A percentile compares a stretch with the other conserved stretches of the same genome.
These are phyloP conservation scores for Cyberlindnera xylosilytica DNA, from an alignment of 805 yeast genomes.

Conservation along the genomic window DNA sequence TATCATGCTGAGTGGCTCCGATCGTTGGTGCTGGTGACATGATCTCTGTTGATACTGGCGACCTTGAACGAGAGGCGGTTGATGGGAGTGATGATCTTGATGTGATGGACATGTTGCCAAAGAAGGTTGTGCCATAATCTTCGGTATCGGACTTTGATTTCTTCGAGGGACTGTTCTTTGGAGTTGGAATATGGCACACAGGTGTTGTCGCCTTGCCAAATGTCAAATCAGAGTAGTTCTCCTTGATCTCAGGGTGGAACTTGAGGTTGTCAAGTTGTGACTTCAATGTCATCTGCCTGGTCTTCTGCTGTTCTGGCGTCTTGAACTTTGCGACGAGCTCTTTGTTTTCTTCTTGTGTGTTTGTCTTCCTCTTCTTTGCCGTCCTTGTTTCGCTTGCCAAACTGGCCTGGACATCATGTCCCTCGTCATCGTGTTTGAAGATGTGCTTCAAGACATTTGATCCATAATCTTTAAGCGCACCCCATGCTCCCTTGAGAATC, in stretches of 20 bases:
- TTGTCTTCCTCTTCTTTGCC: neutral
- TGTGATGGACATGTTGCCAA: constrained; percentile 2
- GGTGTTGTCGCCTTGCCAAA: neutral
- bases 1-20: neutral
- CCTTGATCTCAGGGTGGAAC: constrained; percentile 13
- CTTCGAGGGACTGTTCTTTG: constrained; percentile 4
- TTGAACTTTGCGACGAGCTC: neutral
- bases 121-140: constrained; percentile 38
- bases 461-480: neutral
- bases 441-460: neutral
- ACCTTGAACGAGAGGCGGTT: neutral
- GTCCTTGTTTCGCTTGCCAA: neutral
- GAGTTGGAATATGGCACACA: neutral
- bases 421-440: neutral
- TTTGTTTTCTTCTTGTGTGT: neutral
- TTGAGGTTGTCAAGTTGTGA: constrained; percentile 3
- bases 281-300: constrained; percentile 3
- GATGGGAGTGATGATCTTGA: neutral
- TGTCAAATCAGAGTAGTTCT: neutral
- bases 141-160: constrained; percentile 4
- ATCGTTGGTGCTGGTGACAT: constrained; percentile 23
- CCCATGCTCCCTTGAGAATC: neutral
- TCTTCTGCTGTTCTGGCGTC: constrained; percentile 16
- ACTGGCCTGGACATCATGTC: too few relatives aligned
- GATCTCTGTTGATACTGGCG: constrained; percentile 12